Percentiles rank a stretch among this genome's conserved stretches.
Conservation (phyloP, 129 eudicot genomes). For the Daucus carota region DH1_v3.0 NC_030382.2:55022501-55023000, state of each 20-base stretch:
- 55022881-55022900: too few relatives aligned
- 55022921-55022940: too few relatives aligned
- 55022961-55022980: too few relatives aligned
- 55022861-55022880: too few relatives aligned
- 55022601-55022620: background rate
- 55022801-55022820: background rate
- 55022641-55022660: too few relatives aligned
- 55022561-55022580: slow-evolving; percentile 2
- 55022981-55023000: too few relatives aligned
- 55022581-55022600: background rate
- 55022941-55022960: too few relatives aligned
- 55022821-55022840: background rate
- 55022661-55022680: too few relatives aligned
- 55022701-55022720: too few relatives aligned
- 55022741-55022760: too few relatives aligned
- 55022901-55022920: background rate
- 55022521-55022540: slow-evolving; percentile 4
- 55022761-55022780: background rate
- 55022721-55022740: too few relatives aligned
- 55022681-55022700: background rate
- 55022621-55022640: background rate
- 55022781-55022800: too few relatives aligned
- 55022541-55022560: slow-evolving; percentile 5
- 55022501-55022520: background rate
- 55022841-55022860: background rate